These are phyloP conservation scores for Botrytis tulipae DNA, from an alignment of 2,329 filamentous ascomycete species.

Conservation along the genomic window DNA sequence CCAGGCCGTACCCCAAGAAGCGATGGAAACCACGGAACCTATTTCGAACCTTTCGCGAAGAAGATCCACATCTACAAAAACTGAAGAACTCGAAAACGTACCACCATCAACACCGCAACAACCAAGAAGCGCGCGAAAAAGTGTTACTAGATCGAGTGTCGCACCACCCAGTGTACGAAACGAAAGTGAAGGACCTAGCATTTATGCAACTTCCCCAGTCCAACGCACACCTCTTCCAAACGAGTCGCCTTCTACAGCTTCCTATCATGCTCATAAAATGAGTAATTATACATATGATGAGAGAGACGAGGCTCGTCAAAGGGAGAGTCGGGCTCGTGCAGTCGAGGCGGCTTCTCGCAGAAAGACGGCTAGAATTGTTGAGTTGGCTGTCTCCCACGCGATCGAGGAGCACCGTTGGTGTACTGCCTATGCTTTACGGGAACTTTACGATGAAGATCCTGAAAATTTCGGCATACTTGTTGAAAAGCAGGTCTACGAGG, in stretches of 20 bases:
- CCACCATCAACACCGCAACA: slow-evolving; percentile 20
- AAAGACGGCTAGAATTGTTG: slow-evolving; percentile 52
- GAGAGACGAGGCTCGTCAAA: slow-evolving; percentile 15
- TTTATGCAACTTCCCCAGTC: slow-evolving; percentile 7
- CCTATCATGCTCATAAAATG: slow-evolving; percentile 12
- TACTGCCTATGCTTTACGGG: slow-evolving; percentile 60
- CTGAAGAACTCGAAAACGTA: slow-evolving; percentile 21
- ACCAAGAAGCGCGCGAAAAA: slow-evolving; percentile 27
- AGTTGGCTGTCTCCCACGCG: slow-evolving; percentile 58
- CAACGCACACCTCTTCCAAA: slow-evolving; percentile 14
- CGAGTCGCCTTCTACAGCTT: slow-evolving; percentile 17
- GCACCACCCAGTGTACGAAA: slow-evolving; percentile 16
- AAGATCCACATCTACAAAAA: slow-evolving; percentile 26
- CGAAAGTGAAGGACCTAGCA: slow-evolving; percentile 18
- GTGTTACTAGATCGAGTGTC: slow-evolving; percentile 23
- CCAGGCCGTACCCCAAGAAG: slow-evolving; percentile 30
- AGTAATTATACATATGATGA: slow-evolving; percentile 20
- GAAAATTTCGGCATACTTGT: slow-evolving; percentile 54
- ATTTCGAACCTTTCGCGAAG: slow-evolving; percentile 21
- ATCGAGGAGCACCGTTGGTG: slow-evolving; percentile 56
- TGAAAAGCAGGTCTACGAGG: slow-evolving; percentile 55
- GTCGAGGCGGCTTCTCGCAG: slow-evolving; percentile 28
- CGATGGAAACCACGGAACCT: slow-evolving; percentile 32
- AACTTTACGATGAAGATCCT: slow-evolving; percentile 58
- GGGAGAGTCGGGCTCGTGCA: slow-evolving; percentile 26